A percentile compares a stretch with the other conserved stretches of the same genome.
These are phyloP conservation scores for Ceratobasidium sp. DNA, from an alignment of 1,284 basidiomycete species.

Conservation along the genomic window DNA sequence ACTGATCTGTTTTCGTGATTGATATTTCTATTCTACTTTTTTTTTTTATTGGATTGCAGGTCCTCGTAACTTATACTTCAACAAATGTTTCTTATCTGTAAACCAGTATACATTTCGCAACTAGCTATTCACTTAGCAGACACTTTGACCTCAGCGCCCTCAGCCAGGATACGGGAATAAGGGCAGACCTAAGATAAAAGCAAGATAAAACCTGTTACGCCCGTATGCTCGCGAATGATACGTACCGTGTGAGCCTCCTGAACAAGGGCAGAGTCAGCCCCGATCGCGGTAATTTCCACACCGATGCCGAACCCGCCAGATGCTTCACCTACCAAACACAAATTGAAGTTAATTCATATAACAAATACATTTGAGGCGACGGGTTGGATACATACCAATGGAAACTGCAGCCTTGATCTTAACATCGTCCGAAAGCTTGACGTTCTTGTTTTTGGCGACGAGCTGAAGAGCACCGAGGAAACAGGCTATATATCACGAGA, in stretches of 20 bases:
- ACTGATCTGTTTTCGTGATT: not conserved
- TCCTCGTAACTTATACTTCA: not conserved
- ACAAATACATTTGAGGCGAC: slow-evolving; percentile 5
- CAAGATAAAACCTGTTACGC: slow-evolving; percentile 19
- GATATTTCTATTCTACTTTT: no score
- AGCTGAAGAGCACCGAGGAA: slow-evolving; percentile 77
- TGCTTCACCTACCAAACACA: slow-evolving; percentile 19
- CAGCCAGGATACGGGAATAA: slow-evolving; percentile 74
- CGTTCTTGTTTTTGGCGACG: slow-evolving; percentile 68
- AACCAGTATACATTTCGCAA: not conserved
- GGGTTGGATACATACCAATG: slow-evolving; percentile 66
- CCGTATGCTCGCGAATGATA: not conserved
- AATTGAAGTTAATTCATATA: not conserved
- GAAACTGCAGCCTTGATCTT: slow-evolving; percentile 72
- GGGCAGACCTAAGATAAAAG: slow-evolving; percentile 70
- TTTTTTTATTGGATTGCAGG: not conserved
- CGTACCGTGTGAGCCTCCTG: slow-evolving; percentile 77
- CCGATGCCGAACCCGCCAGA: slow-evolving; percentile 66
- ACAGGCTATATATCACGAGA: slow-evolving; percentile 66
- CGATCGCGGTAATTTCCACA: slow-evolving; percentile 76
- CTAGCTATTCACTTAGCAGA: slow-evolving; percentile 59
- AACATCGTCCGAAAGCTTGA: slow-evolving; percentile 69
- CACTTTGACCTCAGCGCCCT: slow-evolving; percentile 66
- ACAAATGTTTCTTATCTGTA: not conserved
- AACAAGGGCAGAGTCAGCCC: slow-evolving; percentile 73